Evolutionary conservation across 371 early-diverging fungal genomes (phyloP).

Genomic region (Basidiobolus meristosporus): DNA sequence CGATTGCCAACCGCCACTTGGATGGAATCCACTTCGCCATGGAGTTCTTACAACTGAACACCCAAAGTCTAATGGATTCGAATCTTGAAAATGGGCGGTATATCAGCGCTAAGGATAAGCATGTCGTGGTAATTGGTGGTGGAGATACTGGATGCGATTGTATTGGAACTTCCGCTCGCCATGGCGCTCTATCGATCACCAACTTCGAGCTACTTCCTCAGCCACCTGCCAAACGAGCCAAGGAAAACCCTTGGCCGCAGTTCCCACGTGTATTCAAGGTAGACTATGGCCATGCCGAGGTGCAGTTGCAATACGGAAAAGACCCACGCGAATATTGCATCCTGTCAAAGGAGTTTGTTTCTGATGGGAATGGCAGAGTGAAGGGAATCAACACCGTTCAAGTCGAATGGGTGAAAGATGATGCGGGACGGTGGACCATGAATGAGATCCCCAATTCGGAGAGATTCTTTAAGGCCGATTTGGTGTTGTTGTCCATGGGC

Average conservation of each 20-base stretch:
- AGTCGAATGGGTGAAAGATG: conserved; percentile 83
- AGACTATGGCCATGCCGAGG: conserved; percentile 92
- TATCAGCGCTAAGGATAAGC: conserved; percentile 74
- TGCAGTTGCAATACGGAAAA: conserved; percentile 60
- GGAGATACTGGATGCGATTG: conserved; percentile 96
- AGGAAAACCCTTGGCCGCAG: conserved; percentile 93
- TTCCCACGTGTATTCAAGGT: conserved; percentile 85
- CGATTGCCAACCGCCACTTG: conserved; percentile 66
- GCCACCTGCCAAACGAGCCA: conserved; percentile 60
- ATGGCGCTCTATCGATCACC: conserved; percentile 73
- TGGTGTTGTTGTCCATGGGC: conserved; percentile 88
- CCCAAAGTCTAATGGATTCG: conserved; percentile 65
- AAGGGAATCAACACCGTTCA: conserved; percentile 83
- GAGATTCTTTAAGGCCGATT: conserved; percentile 67
- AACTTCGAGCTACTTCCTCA: conserved; percentile 93
- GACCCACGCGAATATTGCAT: conserved; percentile 91
- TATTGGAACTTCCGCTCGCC: conserved; percentile 83
- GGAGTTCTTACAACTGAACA: conserved; percentile 85
- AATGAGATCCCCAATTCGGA: conserved; percentile 65
- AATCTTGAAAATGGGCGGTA: conserved; percentile 50
- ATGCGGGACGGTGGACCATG: conserved; percentile 74
- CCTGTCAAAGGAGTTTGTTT: conserved; percentile 81
- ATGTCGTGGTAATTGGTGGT: conserved; percentile 93
- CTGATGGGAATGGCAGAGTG: conserved; percentile 59
- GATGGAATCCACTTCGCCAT: conserved; percentile 93